Percentiles rank a stretch among this genome's conserved stretches.
phyloP scores from a whole-genome alignment of 345 rosid species.

The Boechera stricta region DNA sequence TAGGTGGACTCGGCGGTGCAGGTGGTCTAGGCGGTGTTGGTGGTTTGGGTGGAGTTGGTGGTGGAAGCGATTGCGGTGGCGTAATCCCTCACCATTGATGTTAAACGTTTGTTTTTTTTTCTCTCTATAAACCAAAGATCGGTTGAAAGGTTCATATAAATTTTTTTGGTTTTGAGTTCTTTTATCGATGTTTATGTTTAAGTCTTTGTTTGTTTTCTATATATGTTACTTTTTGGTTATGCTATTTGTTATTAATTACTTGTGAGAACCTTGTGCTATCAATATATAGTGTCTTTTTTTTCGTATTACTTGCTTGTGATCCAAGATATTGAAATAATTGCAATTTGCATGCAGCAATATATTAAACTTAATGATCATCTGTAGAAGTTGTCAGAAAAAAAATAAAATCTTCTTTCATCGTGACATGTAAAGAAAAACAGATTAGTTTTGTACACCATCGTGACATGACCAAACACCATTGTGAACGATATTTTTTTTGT shows the following conservation, averaged over 20 bases:
- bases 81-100: constrained; percentile 38
- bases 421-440: not conserved
- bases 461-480: not conserved
- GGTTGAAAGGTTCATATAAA: constrained; percentile 4
- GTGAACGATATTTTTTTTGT: not conserved
- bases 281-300: constrained; percentile 25
- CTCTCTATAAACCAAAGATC: not conserved
- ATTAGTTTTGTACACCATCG: not conserved
- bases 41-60: constrained; percentile 43
- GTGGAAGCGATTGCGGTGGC: constrained; percentile 51
- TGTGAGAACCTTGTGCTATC: constrained; percentile 28
- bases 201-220: constrained; percentile 27
- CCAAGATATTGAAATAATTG: constrained; percentile 14
- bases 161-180: constrained; percentile 6
- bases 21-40: constrained; percentile 42
- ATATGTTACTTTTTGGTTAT: constrained; percentile 10
- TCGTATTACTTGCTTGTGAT: constrained; percentile 21
- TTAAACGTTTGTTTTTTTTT: not conserved
- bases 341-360: constrained; percentile 20
- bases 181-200: constrained; percentile 6
- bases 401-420: not conserved
- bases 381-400: not conserved
- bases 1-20: constrained; percentile 12
- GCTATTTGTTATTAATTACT: constrained; percentile 34
- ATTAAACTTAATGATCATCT: not conserved